phyloP scores from a whole-genome alignment of 1,139 yeast species.

The Geotrichum restrictum region DNA sequence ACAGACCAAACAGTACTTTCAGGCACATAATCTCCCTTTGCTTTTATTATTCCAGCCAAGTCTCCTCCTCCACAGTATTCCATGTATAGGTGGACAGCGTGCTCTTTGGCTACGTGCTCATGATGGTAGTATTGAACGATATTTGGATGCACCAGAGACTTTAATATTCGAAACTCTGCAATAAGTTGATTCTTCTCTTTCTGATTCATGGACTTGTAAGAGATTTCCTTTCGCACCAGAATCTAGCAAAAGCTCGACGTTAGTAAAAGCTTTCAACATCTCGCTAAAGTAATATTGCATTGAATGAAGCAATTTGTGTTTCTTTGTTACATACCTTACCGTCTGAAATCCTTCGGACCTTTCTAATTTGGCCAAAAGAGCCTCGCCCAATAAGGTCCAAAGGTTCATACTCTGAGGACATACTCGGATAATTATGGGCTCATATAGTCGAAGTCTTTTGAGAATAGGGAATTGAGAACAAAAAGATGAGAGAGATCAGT shows the following conservation, averaged over 20 bases:
- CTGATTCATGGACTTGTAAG: conserved; percentile 81
- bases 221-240: conserved; percentile 85
- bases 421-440: background rate
- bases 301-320: no score
- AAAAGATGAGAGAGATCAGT: background rate
- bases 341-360: conserved; percentile 53
- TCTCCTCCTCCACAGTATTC: conserved; percentile 98
- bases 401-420: conserved; percentile 54
- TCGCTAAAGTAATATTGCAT: background rate
- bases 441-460: no score
- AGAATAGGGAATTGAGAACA: background rate
- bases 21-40: conserved; percentile 60
- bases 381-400: conserved; percentile 91
- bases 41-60: conserved; percentile 66
- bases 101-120: conserved; percentile 69
- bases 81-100: conserved; percentile 84
- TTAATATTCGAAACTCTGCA: conserved; percentile 81
- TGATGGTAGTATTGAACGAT: conserved; percentile 85
- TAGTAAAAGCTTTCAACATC: background rate
- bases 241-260: conserved; percentile 31
- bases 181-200: conserved; percentile 85
- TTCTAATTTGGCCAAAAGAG: conserved; percentile 89
- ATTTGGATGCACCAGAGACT: conserved; percentile 80
- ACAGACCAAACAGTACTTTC: conserved; percentile 90
- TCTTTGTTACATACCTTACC: conserved; percentile 29